Evolutionary conservation across 768 basidiomycete genomes (phyloP), one percentile per base, ranked within the genome.

Genomic region (Serendipita sp.): DNA sequence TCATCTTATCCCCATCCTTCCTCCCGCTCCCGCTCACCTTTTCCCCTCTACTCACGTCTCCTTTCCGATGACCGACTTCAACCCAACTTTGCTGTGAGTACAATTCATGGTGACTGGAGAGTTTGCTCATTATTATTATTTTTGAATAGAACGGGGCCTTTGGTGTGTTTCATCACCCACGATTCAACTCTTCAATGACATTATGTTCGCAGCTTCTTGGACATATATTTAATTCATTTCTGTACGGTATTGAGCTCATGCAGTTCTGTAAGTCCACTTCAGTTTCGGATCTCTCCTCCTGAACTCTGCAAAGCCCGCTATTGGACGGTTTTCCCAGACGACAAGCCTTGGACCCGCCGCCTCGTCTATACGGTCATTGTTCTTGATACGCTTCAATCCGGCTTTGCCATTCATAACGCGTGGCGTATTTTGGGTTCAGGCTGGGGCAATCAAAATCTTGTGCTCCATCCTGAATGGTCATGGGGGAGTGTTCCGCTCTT

Each of bases 401-500:
- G 26, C 4, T 58, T 58, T n/a, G 9, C 53, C 11, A 24, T 58
- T 31, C 53, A 58, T 20, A 58, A 58, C 30, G 53, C 53, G 20
- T 58, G 53, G 53, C 20, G 20, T 9, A 31, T 33, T 9, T 28
- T 58, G 17, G 53, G 53, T 11, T 58, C 53, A 34, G 53, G 53
- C 1, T 58, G 53, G 53, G 53, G 53, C 24, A 34, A 33, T 24
- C 24, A 28, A 34, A 26, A 58, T 58, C 11, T 24, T n/a, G 17
- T 58, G 17, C 33, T 58, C 26, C 24, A 58, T 34, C 53, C 53
- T 11, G 53, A 58, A 58, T 58, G 53, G 53, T 24, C 53, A 4
- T 58, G 53, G 53, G 53, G 53, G 53, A 58, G 53, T 34, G 53
- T 58, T 34, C 53, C 53, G 4, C 53, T 58, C 17, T 58, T 58